Base-by-base conservation (phyloP, 106 monocot species). In the Dendrobium officinale region DNA sequence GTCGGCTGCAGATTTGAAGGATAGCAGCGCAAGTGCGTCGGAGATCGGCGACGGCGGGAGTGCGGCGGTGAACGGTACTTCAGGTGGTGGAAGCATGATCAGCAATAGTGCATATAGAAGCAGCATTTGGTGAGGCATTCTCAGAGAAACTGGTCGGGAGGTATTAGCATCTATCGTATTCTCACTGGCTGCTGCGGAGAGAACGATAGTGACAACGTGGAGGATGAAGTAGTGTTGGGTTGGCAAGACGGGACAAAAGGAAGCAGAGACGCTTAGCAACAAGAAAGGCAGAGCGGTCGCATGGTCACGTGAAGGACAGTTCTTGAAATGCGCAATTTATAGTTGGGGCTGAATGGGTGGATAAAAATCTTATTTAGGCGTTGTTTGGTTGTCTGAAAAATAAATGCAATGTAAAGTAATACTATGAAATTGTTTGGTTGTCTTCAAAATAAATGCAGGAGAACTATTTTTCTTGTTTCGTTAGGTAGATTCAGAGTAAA, bases 1-100 rank as follows among this genome's bases (percentile, higher is more conserved):
- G 80, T 97, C 94, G n/a, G 88, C 89, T 29, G 79, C 78, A 78
- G 89, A 85, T 67, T 90, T 87, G 89, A 97, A 92, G 27, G 87
- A 82, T 17, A 92, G 79, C 0, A 96, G 88, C 0, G 92, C 88
- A 4, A 20, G 44, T 19, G 90, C 86, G 75, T 90, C 92, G 42
- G 80, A 29, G 41, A 73, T n/a, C 55, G 51, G 20, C 42, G 67
- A 16, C 29, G 77, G 20, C 49, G 31, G 9, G 17, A 42, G 10
- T 9, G 31, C 20, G 74, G 29, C 54, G 45, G 7, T 16, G 40
- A 29, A 24, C 1, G 72, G 56, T 1, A 58, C 5, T 42, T 19
- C 43, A 17, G 43, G 18, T 20, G 42, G 73, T 31, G 40, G 40
- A 55, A 72, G 44, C 10, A 72, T 1, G 19, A 72, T 41, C 41